Conservation (phyloP, 768 basidiomycete genomes). For the Pulveroboletus ravenelii region DNA sequence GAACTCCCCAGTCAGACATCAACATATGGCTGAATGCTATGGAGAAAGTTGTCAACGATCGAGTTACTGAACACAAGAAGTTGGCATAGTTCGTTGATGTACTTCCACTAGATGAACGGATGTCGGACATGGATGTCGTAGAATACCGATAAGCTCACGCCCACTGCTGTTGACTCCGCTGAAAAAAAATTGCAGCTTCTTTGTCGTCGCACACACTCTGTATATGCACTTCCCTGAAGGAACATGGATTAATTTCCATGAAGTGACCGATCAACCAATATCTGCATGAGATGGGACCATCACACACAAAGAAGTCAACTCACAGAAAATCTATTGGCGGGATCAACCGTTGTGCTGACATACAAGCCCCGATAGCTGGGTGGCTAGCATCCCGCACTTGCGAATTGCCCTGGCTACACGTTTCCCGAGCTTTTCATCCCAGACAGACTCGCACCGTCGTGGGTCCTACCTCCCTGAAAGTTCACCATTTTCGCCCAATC, state of each 20-base stretch:
- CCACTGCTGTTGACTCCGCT: not conserved
- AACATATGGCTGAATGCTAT: conserved; percentile 83
- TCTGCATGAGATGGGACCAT: not conserved
- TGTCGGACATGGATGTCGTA: not conserved
- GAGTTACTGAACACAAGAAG: conserved; percentile 48
- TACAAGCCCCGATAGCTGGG: not conserved
- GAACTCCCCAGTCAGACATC: conserved; percentile 34
- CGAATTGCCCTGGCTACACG: not conserved
- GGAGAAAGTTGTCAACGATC: conserved; percentile 65
- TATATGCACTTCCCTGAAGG: not conserved
- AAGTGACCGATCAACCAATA: conserved; percentile 24
- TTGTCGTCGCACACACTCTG: not conserved
- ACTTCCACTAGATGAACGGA: not conserved
- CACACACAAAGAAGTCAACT: conserved; percentile 5
- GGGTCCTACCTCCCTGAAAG: conserved; percentile 29
- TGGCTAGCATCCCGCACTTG: conserved; percentile 3
- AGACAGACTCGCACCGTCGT: not conserved
- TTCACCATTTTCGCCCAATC: conserved; percentile 50
- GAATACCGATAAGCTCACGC: not conserved
- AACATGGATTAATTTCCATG: conserved; percentile 9
- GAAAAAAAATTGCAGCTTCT: not conserved
- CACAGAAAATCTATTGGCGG: conserved; percentile 22
- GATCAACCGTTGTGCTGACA: not conserved
- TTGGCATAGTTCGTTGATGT: conserved; percentile 28
- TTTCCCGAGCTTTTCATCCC: not conserved